Evolutionary conservation across 257 asterid species (phyloP), one percentile per base, ranked within the genome.

Genomic region (Plantago major): DNA sequence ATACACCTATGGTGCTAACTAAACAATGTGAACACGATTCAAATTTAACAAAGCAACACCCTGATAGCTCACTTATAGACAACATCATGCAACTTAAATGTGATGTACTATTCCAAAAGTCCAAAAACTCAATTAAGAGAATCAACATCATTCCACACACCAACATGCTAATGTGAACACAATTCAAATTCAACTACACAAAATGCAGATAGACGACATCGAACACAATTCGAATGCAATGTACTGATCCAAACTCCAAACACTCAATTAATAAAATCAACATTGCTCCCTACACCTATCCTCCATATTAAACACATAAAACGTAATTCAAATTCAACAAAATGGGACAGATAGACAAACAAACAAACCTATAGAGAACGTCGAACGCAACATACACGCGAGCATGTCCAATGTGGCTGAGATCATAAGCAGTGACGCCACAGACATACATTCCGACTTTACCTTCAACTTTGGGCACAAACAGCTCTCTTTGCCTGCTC

Each of bases 331-430:
- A 17, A 9, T 9, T 16, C 17, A 16, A 30, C 12, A 11, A 7
- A 51, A 48, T 6, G 3, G 22, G 26, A 14, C 8, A 63, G 37
- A 61, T 30, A 50, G 53, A 43, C 38, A 13, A 55, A 43, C 53
- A 61, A 61, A 71, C 40, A 68, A 47, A 85, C 98, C 96, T 84
- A 78, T 78, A 80, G 30, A 92, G 89, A 46, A 86, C 93, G 73
- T 92, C 98, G 65, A 92, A 92, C 59, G 83, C 80, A 67, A 88
- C 97, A 66, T 92, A 92, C 68, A 88, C 98, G 11, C 98, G 95
- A 64, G 97, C 97, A 65, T 92, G 97, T 6, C 98, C 98, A 59
- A 91, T 86, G 85, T 88, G 98, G 80, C 97, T 91, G 71, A 91
- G 89, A 82, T 91, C 98, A 77, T 91, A 91, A 0, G 98, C 95